Percentiles rank a stretch among this genome's conserved stretches.
Evolutionary conservation across 1,284 basidiomycete genomes (phyloP).

Genomic region (Veloboletus limbatus): DNA sequence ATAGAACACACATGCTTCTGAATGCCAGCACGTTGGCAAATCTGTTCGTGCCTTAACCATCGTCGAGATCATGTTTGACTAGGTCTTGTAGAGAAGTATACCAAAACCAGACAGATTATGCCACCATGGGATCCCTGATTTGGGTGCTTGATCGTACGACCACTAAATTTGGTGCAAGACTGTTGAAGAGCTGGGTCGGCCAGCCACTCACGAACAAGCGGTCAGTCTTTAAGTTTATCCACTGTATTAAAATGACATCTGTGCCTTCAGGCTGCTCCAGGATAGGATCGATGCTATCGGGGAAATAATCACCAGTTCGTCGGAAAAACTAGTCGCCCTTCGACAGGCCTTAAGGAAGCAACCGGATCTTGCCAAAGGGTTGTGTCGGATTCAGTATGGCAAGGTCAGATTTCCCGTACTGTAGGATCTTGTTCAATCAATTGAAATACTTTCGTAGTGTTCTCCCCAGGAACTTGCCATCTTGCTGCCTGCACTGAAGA

Average conservation of each 20-base stretch:
- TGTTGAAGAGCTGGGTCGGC: slow-evolving; percentile 86
- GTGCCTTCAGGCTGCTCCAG: slow-evolving; percentile 57
- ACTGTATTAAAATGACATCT: slow-evolving; percentile 4
- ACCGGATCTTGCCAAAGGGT: slow-evolving; percentile 87
- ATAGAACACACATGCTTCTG: slow-evolving; percentile 83
- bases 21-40: slow-evolving; percentile 88
- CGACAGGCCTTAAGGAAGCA: slow-evolving; percentile 70
- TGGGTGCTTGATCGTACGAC: slow-evolving; percentile 86
- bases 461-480: slow-evolving; percentile 81
- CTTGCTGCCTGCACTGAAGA: slow-evolving; percentile 75
- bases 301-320: slow-evolving; percentile 66
- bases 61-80: slow-evolving; percentile 7
- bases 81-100: slow-evolving; percentile 71
- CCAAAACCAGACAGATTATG: slow-evolving; percentile 81
- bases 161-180: slow-evolving; percentile 85
- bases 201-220: slow-evolving; percentile 75
- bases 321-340: slow-evolving; percentile 58
- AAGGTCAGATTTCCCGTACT: slow-evolving; percentile 49
- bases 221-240: slow-evolving; percentile 40
- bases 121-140: slow-evolving; percentile 74
- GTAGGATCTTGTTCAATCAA: background rate
- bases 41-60: slow-evolving; percentile 43
- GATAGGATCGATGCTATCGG: slow-evolving; percentile 82
- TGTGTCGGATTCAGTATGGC: slow-evolving; percentile 88
- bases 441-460: slow-evolving; percentile 46